Percentiles rank a stretch among this genome's conserved stretches.
phyloP scores from a whole-genome alignment of 73 alveolate species.

The Paramecium caudatum region DNA sequence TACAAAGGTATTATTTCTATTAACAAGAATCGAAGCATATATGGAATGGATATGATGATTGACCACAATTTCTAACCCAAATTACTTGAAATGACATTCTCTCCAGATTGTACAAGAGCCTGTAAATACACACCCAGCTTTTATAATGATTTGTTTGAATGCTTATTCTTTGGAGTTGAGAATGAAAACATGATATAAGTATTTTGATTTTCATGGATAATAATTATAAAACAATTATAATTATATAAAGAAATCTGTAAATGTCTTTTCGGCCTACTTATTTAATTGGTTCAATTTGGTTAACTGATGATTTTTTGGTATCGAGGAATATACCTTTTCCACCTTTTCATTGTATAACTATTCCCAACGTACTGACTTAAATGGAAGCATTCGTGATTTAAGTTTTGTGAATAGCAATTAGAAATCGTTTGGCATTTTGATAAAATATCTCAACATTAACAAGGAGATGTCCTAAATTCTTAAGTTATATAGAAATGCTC shows the following conservation, averaged over 20 bases:
- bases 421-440: conserved; percentile 30
- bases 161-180: conserved; percentile 78
- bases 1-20: background rate
- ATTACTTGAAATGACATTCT: conserved; percentile 89
- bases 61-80: conserved; percentile 85
- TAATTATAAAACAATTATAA: conserved; percentile 24
- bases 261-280: background rate
- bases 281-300: background rate
- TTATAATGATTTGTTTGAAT: conserved; percentile 87
- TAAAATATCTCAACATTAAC: background rate
- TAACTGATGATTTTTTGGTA: background rate
- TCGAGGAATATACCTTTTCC: background rate
- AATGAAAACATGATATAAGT: conserved; percentile 46
- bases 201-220: conserved; percentile 33
- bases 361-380: background rate
- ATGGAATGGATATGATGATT: conserved; percentile 95
- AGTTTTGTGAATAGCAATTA: background rate
- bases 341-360: background rate
- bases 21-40: conserved; percentile 58
- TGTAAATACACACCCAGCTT: conserved; percentile 87
- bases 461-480: background rate
- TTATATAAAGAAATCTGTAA: background rate
- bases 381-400: background rate
- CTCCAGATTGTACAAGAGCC: conserved; percentile 95
- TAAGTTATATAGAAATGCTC: background rate